Evolutionary conservation across 2,329 filamentous ascomycete species (phyloP).

Genomic region (Penicillium sp.): DNA sequence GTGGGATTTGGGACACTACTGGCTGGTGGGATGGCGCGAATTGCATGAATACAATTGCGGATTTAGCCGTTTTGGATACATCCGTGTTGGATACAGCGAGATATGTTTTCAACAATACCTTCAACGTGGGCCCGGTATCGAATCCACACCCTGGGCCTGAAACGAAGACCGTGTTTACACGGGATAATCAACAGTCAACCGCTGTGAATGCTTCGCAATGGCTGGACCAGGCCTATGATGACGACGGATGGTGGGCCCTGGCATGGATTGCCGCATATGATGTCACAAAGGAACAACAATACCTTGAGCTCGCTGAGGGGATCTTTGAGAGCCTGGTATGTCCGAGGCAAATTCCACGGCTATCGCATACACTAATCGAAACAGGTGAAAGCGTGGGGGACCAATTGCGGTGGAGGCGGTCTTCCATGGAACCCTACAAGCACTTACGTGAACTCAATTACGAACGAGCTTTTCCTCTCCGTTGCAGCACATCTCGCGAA

Average conservation of each 20-base stretch:
- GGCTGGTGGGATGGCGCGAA: conserved; percentile 79
- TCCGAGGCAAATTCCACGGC: neutral
- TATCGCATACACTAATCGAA: neutral
- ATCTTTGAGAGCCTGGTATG: conserved; percentile 53
- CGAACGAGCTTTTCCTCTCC: conserved; percentile 59
- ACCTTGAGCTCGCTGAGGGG: conserved; percentile 50
- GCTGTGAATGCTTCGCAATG: conserved; percentile 27
- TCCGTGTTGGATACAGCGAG: conserved; percentile 36
- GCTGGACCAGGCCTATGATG: conserved; percentile 49
- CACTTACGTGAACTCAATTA: conserved; percentile 55
- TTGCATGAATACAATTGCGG: conserved; percentile 62
- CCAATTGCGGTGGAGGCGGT: conserved; percentile 47
- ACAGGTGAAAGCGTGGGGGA: conserved; percentile 43
- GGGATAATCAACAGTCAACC: conserved; percentile 5
- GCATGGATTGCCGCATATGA: conserved; percentile 60
- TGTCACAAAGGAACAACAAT: conserved; percentile 47
- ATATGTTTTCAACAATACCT: conserved; percentile 49
- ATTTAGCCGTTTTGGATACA: conserved; percentile 48
- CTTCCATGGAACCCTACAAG: conserved; percentile 53
- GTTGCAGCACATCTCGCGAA: conserved; percentile 59
- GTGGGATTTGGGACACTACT: conserved; percentile 64
- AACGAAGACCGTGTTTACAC: conserved; percentile 11
- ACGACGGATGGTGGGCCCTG: conserved; percentile 57
- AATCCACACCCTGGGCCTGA: conserved; percentile 22
- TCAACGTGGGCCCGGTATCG: conserved; percentile 26